Conservation (phyloP, 1,284 basidiomycete species). For the Microstroma glucosiphilum region DNA sequence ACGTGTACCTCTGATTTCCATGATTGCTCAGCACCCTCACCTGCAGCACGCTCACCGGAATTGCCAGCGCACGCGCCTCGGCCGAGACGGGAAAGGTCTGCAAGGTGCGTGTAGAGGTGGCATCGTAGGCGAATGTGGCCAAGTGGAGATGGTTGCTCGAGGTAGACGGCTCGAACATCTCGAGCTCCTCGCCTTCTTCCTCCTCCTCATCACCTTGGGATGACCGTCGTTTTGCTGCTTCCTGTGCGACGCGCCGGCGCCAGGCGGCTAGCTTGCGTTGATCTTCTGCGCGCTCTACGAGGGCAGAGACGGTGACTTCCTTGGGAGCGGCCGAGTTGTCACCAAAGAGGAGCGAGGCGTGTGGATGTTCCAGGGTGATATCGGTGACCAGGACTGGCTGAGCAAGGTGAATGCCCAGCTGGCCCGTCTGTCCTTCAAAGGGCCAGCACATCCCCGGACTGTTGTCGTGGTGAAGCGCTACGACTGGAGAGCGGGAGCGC, state of each 20-base stretch:
- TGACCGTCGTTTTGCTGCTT: constrained; percentile 47
- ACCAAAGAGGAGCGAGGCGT: constrained; percentile 65
- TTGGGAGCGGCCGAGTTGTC: constrained; percentile 74
- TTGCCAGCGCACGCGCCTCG: constrained; percentile 62
- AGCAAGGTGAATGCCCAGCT: constrained; percentile 72
- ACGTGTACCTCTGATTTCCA: constrained; percentile 75
- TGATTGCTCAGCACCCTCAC: constrained; percentile 76
- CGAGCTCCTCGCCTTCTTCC: constrained; percentile 21
- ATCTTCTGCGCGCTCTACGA: constrained; percentile 62
- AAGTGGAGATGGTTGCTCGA: constrained; percentile 65
- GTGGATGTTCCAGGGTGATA: constrained; percentile 80
- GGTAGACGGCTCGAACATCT: constrained; percentile 54
- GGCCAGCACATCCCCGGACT: constrained; percentile 88
- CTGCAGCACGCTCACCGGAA: constrained; percentile 75
- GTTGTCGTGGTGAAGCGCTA: constrained; percentile 73
- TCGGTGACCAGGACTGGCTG: constrained; percentile 65
- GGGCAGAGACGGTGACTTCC: constrained; percentile 74
- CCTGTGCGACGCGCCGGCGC: constrained; percentile 41
- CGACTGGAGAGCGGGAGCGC: constrained; percentile 68
- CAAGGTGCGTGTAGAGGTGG: constrained; percentile 59
- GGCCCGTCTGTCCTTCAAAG: constrained; percentile 69
- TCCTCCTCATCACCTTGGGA: constrained; percentile 50
- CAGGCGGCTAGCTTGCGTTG: constrained; percentile 53
- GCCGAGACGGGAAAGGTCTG: constrained; percentile 77
- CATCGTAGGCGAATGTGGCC: constrained; percentile 73